Base-by-base conservation (phyloP, 768 basidiomycete genomes). In the Russula abietina region DNA sequence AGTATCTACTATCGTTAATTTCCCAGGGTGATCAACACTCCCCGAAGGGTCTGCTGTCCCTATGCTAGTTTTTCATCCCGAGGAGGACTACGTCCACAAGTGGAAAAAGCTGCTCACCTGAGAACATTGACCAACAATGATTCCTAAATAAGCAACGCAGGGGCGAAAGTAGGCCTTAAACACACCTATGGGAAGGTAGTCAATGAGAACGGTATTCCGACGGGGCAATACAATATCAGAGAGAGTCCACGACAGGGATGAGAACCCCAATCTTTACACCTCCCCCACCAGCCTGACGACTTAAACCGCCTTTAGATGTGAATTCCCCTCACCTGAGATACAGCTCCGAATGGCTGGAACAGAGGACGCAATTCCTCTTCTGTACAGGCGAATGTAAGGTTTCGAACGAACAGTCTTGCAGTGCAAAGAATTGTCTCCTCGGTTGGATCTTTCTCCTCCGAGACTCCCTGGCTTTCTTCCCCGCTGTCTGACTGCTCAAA, bases 381-480 rank as follows among this genome's bases (percentile, higher is more conserved):
- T 8, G 88, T 87, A 61, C 89, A 91, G 0, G 87, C 83, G 70
- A 93, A 98, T 0, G 93, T 80, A n/a, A 99, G 74, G 71, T 98
- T 99, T n/a, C 97, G 91, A 6, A 99, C 76, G 70, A 98, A 98
- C 2, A 98, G 76, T 4, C 95, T 83, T 1, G 84, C 81, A 0
- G 93, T 95, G 60, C 81, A 80, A 5, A 87, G 75, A 57, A 96
- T 88, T 1, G 85, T 83, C 30, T 72, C 68, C 63, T 75, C 75
- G 1, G 68, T 67, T 3, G 73, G 67, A 22, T 61, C 46, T 22
- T 60, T 57, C 50, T 41, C 54, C 51, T 65, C 59, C 4, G 57
- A 63, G 22, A 41, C 66, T 61, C 57, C 58, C 22, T 57, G 59
- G 26, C 64, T 72, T n/a, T 61, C 55, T 28, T 75, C 77, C 53